phyloP scores from a whole-genome alignment of 176 grass and related monocot species.

The Guadua angustifolia region DNA sequence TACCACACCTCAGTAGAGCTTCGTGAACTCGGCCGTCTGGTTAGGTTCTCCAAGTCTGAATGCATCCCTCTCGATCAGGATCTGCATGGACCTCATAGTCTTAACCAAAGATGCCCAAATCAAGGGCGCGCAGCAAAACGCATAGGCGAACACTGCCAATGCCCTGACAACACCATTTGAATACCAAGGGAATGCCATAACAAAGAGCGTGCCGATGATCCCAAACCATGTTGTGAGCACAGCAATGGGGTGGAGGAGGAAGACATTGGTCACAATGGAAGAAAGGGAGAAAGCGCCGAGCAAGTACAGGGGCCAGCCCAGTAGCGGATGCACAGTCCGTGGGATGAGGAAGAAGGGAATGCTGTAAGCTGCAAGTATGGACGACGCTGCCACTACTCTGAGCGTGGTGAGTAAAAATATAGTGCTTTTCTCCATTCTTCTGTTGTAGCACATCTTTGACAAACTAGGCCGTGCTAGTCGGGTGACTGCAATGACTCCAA shows the following conservation, averaged over 20 bases:
- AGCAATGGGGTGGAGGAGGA: constrained; percentile 62
- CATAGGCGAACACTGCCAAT: constrained; percentile 62
- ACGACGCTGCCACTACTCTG: constrained; percentile 65
- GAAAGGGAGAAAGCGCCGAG: constrained; percentile 66
- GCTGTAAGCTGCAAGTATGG: constrained; percentile 72
- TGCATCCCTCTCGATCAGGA: constrained; percentile 72
- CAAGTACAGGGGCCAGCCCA: constrained; percentile 87
- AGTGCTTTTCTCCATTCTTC: constrained; percentile 75
- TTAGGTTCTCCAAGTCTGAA: constrained; percentile 76
- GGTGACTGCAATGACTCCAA: constrained; percentile 68
- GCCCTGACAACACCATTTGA: constrained; percentile 74
- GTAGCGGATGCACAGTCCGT: constrained; percentile 73
- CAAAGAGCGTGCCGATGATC: constrained; percentile 62
- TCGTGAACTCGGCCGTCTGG: constrained; percentile 66
- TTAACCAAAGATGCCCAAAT: constrained; percentile 72
- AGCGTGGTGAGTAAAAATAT: constrained; percentile 60
- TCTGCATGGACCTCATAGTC: constrained; percentile 64
- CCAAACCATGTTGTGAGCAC: constrained; percentile 71
- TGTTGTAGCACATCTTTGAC: constrained; percentile 81
- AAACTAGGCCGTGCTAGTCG: constrained; percentile 70
- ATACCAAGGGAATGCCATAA: constrained; percentile 91
- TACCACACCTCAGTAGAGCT: constrained; percentile 71
- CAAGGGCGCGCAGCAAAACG: constrained; percentile 74
- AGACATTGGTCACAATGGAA: constrained; percentile 73
- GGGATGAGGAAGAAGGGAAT: constrained; percentile 88